Base-by-base conservation (phyloP, 768 basidiomycete species). In the Ramaria sp. region DNA sequence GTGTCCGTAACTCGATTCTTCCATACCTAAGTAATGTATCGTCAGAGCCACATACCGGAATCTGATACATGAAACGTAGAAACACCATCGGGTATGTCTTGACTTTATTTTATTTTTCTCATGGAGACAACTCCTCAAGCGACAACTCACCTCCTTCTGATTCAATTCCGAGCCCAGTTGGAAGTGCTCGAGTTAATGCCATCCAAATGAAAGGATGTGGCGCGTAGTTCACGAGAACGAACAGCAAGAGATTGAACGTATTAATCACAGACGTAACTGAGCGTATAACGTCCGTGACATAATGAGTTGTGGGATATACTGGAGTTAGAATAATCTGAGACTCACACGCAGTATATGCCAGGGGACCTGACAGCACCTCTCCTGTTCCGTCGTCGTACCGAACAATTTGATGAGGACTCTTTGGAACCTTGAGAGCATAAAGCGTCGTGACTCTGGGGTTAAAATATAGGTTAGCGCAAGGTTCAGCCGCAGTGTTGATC, bases 121-220 rank as follows among this genome's bases (percentile, higher is more conserved):
- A 96, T 18, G 74, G 66, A 0, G 91, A 87, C 20, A 96, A 76
- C 57, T 88, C 81, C 13, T 74, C 68, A 44, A 78, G 60, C 1
- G 78, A 66, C 59, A 85, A 60, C 69, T 95, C 92, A 34, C 80
- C 69, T 0, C 82, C 85, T 48, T 94, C 92, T 1, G 70, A 73
- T 65, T 85, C 86, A 61, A 93, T 83, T 1, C 90, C 91, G 8
- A 95, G 70, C 5, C 90, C 91, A 18, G 88, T 91, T 0, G 87
- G 72, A 61, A 80, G 65, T 0, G 88, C 82, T 54, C 73, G 78
- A 1, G 88, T 80, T 16, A 81, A 78, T 0, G 85, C 77, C 88
- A 94, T 93, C 89, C 88, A 92, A 36, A 91, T 82, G 65, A 89
- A 92, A 1, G 90, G 88, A 56, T 91, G 88, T 6, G 90, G 88